phyloP scores from a whole-genome alignment of 208 protist genomes.

The Wallacemonas sp. region DNA sequence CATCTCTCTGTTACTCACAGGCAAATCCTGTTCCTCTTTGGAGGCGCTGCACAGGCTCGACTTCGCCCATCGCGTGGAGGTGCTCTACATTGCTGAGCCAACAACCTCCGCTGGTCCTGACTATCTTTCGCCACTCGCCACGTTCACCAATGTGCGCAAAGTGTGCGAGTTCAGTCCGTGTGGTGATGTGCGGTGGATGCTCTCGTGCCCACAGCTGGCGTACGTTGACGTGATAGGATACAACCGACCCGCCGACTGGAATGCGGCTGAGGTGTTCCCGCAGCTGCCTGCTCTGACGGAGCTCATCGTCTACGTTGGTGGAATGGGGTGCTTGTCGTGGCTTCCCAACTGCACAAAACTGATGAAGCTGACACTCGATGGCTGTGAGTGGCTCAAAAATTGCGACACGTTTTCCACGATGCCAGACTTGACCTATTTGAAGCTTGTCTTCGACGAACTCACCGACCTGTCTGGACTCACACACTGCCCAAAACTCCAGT shows the following conservation, averaged over 20 bases:
- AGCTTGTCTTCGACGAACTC: neutral
- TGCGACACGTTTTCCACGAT: neutral
- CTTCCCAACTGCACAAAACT: neutral
- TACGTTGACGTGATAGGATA: conserved; percentile 1
- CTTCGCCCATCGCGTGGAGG: neutral
- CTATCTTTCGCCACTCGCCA: neutral
- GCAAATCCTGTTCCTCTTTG: neutral
- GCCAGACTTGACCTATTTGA: neutral
- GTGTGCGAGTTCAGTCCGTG: neutral
- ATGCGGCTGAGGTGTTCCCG: neutral
- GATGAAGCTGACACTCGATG: neutral
- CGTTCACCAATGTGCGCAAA: conserved; percentile 4
- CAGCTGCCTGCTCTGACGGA: neutral
- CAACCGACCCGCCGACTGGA: neutral
- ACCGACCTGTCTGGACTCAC: neutral
- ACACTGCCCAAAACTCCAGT: neutral
- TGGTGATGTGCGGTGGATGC: conserved; percentile 6
- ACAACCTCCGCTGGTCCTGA: neutral
- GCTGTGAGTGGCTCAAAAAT: conserved; percentile 4
- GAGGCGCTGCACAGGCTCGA: neutral
- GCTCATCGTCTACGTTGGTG: neutral
- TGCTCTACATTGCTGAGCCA: neutral
- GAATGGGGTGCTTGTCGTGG: neutral
- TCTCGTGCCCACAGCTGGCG: conserved; percentile 6
- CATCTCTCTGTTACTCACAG: neutral